Conservation (phyloP, 768 basidiomycete genomes). For the Russula lepida region DNA sequence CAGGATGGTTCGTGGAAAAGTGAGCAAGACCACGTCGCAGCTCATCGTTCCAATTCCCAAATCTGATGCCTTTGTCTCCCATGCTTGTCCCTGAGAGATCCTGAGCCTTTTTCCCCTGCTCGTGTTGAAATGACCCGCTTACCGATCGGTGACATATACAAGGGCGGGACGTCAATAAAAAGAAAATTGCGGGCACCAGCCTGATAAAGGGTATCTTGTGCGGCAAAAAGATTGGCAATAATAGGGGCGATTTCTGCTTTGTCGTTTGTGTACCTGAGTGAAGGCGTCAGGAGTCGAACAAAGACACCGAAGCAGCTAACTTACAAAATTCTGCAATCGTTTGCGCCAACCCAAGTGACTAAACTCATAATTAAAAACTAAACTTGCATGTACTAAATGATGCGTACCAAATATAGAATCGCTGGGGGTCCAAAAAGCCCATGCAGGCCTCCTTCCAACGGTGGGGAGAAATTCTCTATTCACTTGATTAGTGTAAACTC, state of each 20-base stretch:
- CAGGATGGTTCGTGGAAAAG: slow-evolving; percentile 23
- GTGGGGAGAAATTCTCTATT: slow-evolving; percentile 18
- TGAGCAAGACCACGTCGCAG: slow-evolving; percentile 7
- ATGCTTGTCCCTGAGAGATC: background rate
- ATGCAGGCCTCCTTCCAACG: slow-evolving; percentile 30
- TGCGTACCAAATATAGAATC: slow-evolving; percentile 42
- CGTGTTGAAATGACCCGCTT: background rate
- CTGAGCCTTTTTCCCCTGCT: background rate
- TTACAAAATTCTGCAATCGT: slow-evolving; percentile 35
- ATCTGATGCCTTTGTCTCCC: slow-evolving; percentile 11
- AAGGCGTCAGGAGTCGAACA: slow-evolving; percentile 26
- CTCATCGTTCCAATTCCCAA: slow-evolving; percentile 15
- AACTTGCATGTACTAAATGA: background rate
- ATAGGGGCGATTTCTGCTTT: slow-evolving; percentile 12
- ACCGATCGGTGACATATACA: slow-evolving; percentile 36
- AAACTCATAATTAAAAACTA: background rate
- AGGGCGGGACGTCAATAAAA: slow-evolving; percentile 49
- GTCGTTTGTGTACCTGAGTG: slow-evolving; percentile 1
- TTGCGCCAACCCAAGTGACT: slow-evolving; percentile 57
- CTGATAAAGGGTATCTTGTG: slow-evolving; percentile 40
- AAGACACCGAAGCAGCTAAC: background rate
- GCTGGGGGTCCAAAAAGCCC: slow-evolving; percentile 35
- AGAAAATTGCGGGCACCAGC: slow-evolving; percentile 42
- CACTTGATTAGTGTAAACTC: slow-evolving; percentile 13
- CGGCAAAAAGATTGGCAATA: slow-evolving; percentile 30